A percentile compares a stretch with the other conserved stretches of the same genome.
These are phyloP conservation scores for Candida wancherniae DNA, from an alignment of 805 yeast genomes.

Conservation along the genomic window DNA sequence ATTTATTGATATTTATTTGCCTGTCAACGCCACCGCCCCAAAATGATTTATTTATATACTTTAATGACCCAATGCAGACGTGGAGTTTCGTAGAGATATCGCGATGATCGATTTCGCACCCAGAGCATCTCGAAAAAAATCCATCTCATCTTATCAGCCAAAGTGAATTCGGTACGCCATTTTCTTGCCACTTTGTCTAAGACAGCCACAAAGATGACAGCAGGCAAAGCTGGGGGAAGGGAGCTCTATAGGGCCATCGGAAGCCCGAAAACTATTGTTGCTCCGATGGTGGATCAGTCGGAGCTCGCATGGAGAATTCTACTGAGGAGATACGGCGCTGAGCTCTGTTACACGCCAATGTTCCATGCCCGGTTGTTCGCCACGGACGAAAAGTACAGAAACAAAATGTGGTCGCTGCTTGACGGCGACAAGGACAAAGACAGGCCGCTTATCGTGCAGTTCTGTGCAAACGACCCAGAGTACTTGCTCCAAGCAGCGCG, in stretches of 20 bases:
- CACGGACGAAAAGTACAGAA: conserved; percentile 73
- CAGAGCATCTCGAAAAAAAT: no score
- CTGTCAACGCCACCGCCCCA: no score
- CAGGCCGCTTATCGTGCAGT: conserved; percentile 88
- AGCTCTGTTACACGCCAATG: conserved; percentile 95
- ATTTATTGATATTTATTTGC: no score
- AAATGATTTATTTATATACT: no score
- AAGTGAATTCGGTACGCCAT: no score
- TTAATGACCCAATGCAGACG: no score
- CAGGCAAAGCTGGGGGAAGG: conserved; percentile 48
- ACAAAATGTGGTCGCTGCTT: conserved; percentile 59
- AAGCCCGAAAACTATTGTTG: conserved; percentile 77
- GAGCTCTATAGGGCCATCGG: conserved; percentile 67
- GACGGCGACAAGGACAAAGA: conserved; percentile 73
- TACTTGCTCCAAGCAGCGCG: conserved; percentile 76
- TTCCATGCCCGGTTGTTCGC: conserved; percentile 89
- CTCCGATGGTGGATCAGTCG: conserved; percentile 98
- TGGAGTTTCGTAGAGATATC: no score
- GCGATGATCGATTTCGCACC: no score
- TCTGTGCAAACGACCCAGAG: conserved; percentile 95
- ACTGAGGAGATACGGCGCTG: conserved; percentile 86
- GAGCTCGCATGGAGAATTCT: conserved; percentile 93
- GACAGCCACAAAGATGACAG: conserved; percentile 12
- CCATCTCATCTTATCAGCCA: conserved; percentile 2
- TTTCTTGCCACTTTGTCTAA: no score